phyloP scores from a whole-genome alignment of 768 basidiomycete species.

The Filobasidium floriforme region DNA sequence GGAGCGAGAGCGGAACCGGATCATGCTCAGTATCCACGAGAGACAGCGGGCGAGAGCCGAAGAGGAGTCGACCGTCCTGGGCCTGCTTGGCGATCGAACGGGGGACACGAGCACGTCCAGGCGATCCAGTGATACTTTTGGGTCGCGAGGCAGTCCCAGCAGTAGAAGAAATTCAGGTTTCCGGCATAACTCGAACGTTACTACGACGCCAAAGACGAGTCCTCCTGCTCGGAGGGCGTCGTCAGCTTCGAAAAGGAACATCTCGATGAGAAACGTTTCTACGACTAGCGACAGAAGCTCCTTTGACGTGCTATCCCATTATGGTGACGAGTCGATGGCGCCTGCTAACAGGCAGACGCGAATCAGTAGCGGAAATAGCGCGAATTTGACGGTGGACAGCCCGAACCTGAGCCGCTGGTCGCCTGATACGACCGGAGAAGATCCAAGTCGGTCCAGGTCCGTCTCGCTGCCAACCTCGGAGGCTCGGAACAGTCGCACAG shows the following conservation, averaged over 20 bases:
- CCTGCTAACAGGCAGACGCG: neutral
- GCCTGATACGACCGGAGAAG: constrained; percentile 4
- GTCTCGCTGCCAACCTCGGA: constrained; percentile 4
- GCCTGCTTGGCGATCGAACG: too few relatives aligned
- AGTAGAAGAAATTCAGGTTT: neutral
- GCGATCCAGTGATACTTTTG: neutral
- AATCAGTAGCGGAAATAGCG: neutral
- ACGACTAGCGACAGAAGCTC: neutral
- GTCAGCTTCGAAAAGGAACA: constrained; percentile 1
- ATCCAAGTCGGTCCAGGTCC: neutral
- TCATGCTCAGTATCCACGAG: too few relatives aligned
- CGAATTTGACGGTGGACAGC: neutral
- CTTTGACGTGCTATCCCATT: constrained; percentile 6
- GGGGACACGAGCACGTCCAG: too few relatives aligned
- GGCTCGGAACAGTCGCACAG: neutral
- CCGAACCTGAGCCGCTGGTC: constrained; percentile 7
- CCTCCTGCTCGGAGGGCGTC: neutral
- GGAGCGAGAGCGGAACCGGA: too few relatives aligned
- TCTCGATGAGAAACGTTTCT: neutral
- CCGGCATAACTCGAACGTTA: neutral
- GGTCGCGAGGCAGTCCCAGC: neutral
- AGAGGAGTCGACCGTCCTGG: too few relatives aligned
- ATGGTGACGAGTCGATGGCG: neutral
- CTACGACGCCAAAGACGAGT: neutral
- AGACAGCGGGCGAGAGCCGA: too few relatives aligned